Base-by-base conservation (phyloP, 2,329 filamentous ascomycete genomes). In the Fusarium anthophilum region DNA sequence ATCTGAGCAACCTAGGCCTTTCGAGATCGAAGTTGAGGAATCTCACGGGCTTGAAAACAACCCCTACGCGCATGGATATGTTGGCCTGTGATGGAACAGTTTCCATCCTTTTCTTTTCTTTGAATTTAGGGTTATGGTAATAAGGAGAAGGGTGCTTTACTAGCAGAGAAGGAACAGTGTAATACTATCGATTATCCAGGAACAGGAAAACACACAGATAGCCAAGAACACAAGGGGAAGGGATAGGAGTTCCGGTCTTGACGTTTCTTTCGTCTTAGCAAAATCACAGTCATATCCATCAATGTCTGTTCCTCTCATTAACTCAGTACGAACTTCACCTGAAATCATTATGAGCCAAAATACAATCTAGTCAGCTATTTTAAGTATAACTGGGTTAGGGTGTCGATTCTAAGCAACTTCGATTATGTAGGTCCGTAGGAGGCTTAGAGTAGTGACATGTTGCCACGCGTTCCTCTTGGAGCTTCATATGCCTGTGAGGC, bases 21-120 rank as follows among this genome's bases (percentile, higher is more conserved):
- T 78, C 60, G 71, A 77, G 69, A 78, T 78, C 51, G 75, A 78
- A 62, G 66, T 78, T 51, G 76, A 78, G 22, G 77, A 77, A 37
- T 60, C 68, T 41, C 60, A 66, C 32, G 70, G 74, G 45, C 45
- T 74, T 53, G 74, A 76, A 30, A 62, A 58, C 28, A 67, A 58
- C 30, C 57, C 56, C 38, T 57, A 39, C 53, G 53, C 53, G n/a
- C 64, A 51, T 37, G 62, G 72, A n/a, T 72, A 59, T 57, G 56
- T 65, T 24, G 59, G 63, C 39, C 63, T 53, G 22, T 74, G 54
- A 74, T 38, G 37, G 32, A 24, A 44, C 38, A 35, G 13, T 39
- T 62, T 63, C n/a, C 48, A n/a, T 62, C 35, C 45, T 50, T 69
- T 66, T 44, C 65, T 44, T 64, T 70, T 69, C 54, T 55, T 66